These are phyloP conservation scores for Diaporthe ilicicola DNA, from an alignment of 2,329 filamentous ascomycete species.

Conservation along the genomic window DNA sequence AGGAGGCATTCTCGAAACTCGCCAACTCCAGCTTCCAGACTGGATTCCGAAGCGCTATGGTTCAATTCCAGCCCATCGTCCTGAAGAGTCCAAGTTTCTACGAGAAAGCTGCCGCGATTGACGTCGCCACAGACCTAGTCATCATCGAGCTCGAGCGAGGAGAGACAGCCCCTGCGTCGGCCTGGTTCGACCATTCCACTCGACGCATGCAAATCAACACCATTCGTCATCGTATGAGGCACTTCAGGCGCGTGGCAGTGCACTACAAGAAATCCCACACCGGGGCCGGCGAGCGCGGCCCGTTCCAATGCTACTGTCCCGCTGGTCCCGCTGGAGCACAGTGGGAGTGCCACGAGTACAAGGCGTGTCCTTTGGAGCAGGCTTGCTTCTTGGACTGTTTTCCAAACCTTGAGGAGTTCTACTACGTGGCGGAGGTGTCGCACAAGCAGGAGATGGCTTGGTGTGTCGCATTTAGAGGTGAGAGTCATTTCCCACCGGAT, in stretches of 20 bases:
- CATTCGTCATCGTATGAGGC: conserved; percentile 3
- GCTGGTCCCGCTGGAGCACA: too few relatives aligned
- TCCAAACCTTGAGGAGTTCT: conserved; percentile 39
- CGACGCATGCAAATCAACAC: neutral
- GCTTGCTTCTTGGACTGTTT: conserved; percentile 40
- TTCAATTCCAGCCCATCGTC: neutral
- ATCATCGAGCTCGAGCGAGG: conserved; percentile 34
- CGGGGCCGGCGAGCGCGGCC: neutral
- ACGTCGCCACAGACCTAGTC: conserved; percentile 34
- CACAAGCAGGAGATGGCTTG: neutral
- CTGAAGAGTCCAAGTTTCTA: neutral
- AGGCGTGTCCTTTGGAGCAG: conserved; percentile 36
- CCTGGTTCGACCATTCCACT: conserved; percentile 19
- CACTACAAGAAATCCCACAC: conserved; percentile 9
- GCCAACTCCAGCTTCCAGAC: conserved; percentile 26
- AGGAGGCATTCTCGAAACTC: neutral
- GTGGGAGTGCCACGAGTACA: neutral
- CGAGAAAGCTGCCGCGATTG: neutral
- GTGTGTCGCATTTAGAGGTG: neutral
- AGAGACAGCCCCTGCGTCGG: neutral
- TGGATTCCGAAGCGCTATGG: conserved; percentile 13
- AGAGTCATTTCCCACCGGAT: neutral
- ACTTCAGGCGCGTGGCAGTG: conserved; percentile 28
- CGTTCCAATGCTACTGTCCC: conserved; percentile 27
- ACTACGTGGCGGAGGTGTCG: conserved; percentile 39